Conservation (phyloP, 345 rosid species). For the Eucalyptus regnans region DNA sequence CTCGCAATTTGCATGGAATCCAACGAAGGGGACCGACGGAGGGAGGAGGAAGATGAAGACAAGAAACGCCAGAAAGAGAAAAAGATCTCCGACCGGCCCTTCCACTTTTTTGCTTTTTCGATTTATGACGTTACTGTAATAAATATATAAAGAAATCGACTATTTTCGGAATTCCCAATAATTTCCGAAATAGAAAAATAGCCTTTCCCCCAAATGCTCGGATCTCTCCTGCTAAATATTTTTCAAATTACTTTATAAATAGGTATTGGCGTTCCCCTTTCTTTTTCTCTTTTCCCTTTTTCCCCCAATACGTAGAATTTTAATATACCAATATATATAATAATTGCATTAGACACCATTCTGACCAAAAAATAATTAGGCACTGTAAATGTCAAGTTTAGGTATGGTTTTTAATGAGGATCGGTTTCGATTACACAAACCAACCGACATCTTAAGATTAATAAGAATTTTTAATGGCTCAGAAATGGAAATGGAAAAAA, state of each 20-base stretch:
- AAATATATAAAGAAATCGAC: not conserved
- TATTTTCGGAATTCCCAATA: not conserved
- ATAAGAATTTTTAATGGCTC: fast-evolving
- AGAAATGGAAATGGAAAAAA: not conserved
- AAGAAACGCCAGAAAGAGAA: not conserved
- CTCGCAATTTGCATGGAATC: not conserved
- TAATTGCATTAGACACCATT: not conserved
- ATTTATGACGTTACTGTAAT: not conserved
- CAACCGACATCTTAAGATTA: fast-evolving
- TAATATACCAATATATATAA: fast-evolving
- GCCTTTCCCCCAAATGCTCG: not conserved
- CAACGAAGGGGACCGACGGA: not conserved
- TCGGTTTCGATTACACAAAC: not conserved
- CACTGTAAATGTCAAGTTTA: too few relatives aligned
- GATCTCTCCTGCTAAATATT: not conserved
- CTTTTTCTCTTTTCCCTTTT: not conserved
- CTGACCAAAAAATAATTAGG: too few relatives aligned
- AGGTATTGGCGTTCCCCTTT: not conserved
- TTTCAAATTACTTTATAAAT: not conserved
- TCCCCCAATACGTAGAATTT: not conserved
- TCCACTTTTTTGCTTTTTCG: not conserved
- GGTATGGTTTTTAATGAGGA: not conserved
- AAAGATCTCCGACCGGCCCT: not conserved
- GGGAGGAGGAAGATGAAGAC: not conserved
- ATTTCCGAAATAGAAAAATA: not conserved